A percentile compares a stretch with the other conserved stretches of the same genome.
Conservation (phyloP, 305 asterid species). For the Fraxinus greggii region DNA sequence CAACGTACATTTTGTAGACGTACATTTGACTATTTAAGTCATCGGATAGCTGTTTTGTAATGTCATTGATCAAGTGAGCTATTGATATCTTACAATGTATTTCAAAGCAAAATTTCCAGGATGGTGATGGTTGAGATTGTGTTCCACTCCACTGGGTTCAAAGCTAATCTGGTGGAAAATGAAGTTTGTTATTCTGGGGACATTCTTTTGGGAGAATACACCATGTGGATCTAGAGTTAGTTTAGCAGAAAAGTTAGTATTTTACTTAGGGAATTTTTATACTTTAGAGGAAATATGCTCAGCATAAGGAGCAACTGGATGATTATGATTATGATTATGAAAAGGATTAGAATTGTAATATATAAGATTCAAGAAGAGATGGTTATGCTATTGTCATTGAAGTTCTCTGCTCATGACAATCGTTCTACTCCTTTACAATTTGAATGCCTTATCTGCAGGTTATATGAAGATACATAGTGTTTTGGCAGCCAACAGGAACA, state of each 20-base stretch:
- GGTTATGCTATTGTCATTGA: conserved; percentile 16
- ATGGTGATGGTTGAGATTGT: background rate
- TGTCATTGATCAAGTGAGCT: background rate
- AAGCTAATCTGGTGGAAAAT: background rate
- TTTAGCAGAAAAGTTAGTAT: background rate
- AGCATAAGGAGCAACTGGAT: background rate
- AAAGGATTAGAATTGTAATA: background rate
- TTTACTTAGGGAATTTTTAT: background rate
- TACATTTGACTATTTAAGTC: background rate
- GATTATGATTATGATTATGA: background rate
- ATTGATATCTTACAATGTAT: background rate
- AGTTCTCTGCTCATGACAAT: conserved; percentile 22
- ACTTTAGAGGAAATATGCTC: background rate
- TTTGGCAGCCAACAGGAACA: conserved; percentile 32
- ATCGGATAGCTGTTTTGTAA: background rate
- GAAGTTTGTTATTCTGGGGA: background rate
- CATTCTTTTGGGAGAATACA: background rate
- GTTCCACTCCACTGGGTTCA: background rate
- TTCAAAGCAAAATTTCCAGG: background rate
- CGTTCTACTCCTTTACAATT: conserved; percentile 27
- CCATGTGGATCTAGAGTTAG: background rate
- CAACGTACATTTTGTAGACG: background rate
- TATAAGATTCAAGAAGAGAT: background rate
- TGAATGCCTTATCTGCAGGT: conserved; percentile 47
- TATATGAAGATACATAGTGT: conserved; percentile 33